These are phyloP conservation scores for Camptophora hylomeconis DNA, from an alignment of 2,329 filamentous ascomycete genomes.

Conservation along the genomic window DNA sequence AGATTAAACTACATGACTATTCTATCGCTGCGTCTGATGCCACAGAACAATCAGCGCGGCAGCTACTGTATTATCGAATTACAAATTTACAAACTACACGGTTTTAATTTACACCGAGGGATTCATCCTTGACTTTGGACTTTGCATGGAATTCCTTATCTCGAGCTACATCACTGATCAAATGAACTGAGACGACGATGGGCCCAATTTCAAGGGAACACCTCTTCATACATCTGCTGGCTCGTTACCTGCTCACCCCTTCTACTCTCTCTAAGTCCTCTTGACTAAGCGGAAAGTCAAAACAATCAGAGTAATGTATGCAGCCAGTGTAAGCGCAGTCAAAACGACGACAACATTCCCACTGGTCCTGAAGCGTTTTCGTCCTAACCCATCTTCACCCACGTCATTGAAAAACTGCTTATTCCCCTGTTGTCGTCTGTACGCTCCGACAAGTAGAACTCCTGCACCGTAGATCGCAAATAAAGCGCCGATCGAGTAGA, in stretches of 20 bases:
- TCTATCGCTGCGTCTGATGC: no score
- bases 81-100: no score
- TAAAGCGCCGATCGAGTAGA: conserved; percentile 91
- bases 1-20: no score
- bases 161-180: no score
- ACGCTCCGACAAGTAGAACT: conserved; percentile 68
- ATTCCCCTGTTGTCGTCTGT: conserved; percentile 82
- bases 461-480: conserved; percentile 86
- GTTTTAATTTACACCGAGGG: no score
- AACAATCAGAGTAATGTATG: conserved; percentile 47
- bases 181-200: no score
- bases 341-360: conserved; percentile 52
- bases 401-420: conserved; percentile 65
- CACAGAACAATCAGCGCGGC: no score
- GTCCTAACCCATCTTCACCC: conserved; percentile 45
- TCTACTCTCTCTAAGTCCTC: conserved; percentile 2
- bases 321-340: conserved; percentile 48
- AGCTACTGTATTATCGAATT: no score
- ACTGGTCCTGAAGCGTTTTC: conserved; percentile 51
- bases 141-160: no score
- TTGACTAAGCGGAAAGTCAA: conserved; percentile 40
- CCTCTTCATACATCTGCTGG: no score
- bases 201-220: no score
- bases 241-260: not conserved
- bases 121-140: no score